Percentiles rank a stretch among this genome's conserved stretches.
phyloP scores from a whole-genome alignment of 495 filamentous ascomycete genomes.

The Penicillium alfredii region DNA sequence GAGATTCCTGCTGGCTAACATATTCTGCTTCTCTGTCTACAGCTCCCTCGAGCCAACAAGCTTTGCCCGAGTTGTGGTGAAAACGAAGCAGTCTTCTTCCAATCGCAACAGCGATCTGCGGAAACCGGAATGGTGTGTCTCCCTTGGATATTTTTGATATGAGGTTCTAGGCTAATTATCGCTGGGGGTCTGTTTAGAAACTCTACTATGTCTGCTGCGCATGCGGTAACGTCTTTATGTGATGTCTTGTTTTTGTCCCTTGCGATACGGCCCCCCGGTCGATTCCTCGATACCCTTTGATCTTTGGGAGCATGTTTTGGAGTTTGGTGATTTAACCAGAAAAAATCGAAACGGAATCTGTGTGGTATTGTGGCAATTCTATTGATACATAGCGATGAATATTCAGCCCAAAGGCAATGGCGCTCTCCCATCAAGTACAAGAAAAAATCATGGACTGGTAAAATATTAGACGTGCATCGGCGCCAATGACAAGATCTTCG shows the following conservation, averaged over 20 bases:
- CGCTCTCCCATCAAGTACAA: conserved; percentile 26
- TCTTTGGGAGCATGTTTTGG: conserved; percentile 22
- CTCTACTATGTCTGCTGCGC: conserved; percentile 94
- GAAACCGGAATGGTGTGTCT: conserved; percentile 93
- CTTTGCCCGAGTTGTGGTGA: conserved; percentile 78
- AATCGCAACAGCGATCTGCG: conserved; percentile 91
- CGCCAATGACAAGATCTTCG: conserved; percentile 93
- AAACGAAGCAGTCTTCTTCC: conserved; percentile 91
- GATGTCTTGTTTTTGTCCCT: conserved; percentile 17
- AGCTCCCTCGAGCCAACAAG: conserved; percentile 83
- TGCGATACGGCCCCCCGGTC: conserved; percentile 18
- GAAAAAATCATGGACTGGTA: conserved; percentile 13
- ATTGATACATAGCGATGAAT: conserved; percentile 31
- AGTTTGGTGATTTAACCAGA: conserved; percentile 18
- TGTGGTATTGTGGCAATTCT: conserved; percentile 16
- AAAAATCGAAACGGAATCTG: no score
- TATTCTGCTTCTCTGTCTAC: conserved; percentile 28
- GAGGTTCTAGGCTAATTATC: conserved; percentile 1
- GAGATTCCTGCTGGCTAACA: conserved; percentile 42
- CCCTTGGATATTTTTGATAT: conserved; percentile 1
- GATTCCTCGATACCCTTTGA: conserved; percentile 34
- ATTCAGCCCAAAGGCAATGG: conserved; percentile 24
- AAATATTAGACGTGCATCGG: conserved; percentile 79
- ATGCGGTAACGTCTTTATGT: conserved; percentile 81
- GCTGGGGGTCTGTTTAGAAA: conserved; percentile 55